These are phyloP conservation scores for Amanita polypyramis DNA, from an alignment of 768 basidiomycete species.

Conservation along the genomic window DNA sequence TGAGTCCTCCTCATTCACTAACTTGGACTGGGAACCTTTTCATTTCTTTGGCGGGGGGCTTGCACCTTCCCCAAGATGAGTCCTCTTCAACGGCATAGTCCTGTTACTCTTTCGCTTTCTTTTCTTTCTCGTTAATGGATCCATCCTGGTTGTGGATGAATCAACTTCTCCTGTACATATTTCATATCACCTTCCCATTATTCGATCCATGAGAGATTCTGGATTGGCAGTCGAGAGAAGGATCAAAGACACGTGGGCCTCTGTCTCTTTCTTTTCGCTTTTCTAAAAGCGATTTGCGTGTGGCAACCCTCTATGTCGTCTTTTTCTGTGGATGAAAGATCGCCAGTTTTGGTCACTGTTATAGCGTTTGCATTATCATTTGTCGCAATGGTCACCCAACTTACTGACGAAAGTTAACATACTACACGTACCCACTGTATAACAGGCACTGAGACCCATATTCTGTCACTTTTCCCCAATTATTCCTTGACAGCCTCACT, in stretches of 20 bases:
- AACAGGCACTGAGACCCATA: conserved; percentile 40
- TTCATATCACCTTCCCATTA: background rate
- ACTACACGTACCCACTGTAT: conserved; percentile 1
- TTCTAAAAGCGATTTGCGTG: background rate
- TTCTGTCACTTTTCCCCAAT: conserved; percentile 36
- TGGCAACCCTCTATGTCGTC: background rate
- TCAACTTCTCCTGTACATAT: background rate
- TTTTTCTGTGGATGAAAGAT: background rate
- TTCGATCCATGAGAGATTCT: background rate
- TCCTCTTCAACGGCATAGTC: background rate
- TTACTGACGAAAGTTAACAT: background rate
- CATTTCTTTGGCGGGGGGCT: too few relatives aligned
- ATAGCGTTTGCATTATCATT: background rate
- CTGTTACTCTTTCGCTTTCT: background rate
- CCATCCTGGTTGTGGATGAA: background rate
- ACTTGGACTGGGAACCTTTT: background rate
- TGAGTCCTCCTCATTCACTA: too few relatives aligned
- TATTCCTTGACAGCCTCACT: conserved; percentile 36
- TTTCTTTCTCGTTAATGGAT: background rate
- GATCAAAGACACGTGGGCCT: background rate
- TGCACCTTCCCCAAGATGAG: background rate
- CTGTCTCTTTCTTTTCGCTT: background rate
- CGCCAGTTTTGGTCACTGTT: background rate
- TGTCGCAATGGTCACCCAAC: background rate
- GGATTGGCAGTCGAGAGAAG: background rate